A percentile compares a stretch with the other conserved stretches of the same genome.
phyloP scores from a whole-genome alignment of 129 eudicot species.

The Glebionis coronaria region DNA sequence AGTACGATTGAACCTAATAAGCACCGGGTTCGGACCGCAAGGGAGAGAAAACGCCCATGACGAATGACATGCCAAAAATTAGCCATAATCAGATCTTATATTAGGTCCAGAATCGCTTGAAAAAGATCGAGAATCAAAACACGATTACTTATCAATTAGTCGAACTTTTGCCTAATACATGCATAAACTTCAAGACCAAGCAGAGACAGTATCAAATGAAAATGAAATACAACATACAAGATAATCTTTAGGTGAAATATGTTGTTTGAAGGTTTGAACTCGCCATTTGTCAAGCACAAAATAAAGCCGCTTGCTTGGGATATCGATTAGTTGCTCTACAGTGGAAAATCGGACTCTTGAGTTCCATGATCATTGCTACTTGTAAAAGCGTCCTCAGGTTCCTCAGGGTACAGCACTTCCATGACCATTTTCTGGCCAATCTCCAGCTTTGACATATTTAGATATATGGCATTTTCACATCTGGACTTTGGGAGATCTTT shows the following conservation, averaged over 20 bases:
- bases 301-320: background rate
- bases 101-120: too few species aligned
- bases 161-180: too few species aligned
- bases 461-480: slow-evolving; percentile 19
- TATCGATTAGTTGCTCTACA: slow-evolving; percentile 5
- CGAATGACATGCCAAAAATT: too few species aligned
- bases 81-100: too few species aligned
- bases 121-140: too few species aligned
- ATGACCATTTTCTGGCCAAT: slow-evolving; percentile 6
- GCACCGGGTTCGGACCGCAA: too few species aligned
- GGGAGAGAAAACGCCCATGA: too few species aligned
- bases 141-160: too few species aligned
- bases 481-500: background rate
- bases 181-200: too few species aligned
- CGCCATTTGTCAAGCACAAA: slow-evolving; percentile 19
- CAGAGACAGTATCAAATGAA: too few species aligned
- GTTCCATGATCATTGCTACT: background rate
- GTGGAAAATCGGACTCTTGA: slow-evolving; percentile 6
- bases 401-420: slow-evolving; percentile 19
- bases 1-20: too few species aligned
- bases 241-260: background rate
- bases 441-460: slow-evolving; percentile 13
- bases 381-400: background rate
- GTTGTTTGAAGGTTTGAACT: background rate
- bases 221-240: background rate